Evolutionary conservation across 768 basidiomycete genomes (phyloP).

Genomic region (Saitozyma sp.): DNA sequence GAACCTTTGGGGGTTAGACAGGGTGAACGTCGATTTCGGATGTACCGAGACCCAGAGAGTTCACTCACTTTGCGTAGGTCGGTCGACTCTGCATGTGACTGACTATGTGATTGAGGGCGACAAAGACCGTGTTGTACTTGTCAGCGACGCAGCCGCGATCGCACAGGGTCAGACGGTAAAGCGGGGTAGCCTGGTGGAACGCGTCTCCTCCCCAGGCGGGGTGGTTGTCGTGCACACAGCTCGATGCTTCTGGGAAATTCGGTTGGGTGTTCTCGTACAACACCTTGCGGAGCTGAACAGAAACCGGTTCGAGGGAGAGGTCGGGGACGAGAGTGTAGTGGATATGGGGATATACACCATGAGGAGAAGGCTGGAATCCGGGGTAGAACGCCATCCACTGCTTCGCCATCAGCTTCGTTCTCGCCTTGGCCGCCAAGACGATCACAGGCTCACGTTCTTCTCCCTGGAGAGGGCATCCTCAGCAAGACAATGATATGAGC

Average conservation of each 20-base stretch:
- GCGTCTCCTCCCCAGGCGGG: slow-evolving; percentile 2
- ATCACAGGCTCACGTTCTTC: not conserved
- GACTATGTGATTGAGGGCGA: slow-evolving; percentile 2
- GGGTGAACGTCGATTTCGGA: not conserved
- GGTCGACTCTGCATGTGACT: slow-evolving; percentile 7
- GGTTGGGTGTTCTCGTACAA: not conserved
- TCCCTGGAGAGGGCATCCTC: not conserved
- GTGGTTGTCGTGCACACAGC: slow-evolving; percentile 8
- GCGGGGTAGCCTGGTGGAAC: slow-evolving; percentile 15
- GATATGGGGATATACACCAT: slow-evolving; percentile 13
- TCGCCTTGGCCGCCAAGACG: too few relatives aligned
- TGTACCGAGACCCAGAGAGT: not conserved
- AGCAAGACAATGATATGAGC: too few relatives aligned
- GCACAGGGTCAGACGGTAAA: slow-evolving; percentile 18
- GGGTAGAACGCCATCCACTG: slow-evolving; percentile 22
- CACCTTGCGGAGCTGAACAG: too few relatives aligned
- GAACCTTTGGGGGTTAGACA: slow-evolving; percentile 1
- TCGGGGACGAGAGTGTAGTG: slow-evolving; percentile 12
- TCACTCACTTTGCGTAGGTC: slow-evolving; percentile 13
- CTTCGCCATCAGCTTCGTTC: not conserved
- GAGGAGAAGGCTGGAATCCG: slow-evolving; percentile 7
- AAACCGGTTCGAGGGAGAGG: slow-evolving; percentile 11
- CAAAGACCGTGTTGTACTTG: slow-evolving; percentile 13
- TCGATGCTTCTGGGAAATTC: not conserved
- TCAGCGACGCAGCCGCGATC: slow-evolving; percentile 13